Evolutionary conservation across 176 grass and related monocot species (phyloP).

Genomic region (Melocanna baccifera): DNA sequence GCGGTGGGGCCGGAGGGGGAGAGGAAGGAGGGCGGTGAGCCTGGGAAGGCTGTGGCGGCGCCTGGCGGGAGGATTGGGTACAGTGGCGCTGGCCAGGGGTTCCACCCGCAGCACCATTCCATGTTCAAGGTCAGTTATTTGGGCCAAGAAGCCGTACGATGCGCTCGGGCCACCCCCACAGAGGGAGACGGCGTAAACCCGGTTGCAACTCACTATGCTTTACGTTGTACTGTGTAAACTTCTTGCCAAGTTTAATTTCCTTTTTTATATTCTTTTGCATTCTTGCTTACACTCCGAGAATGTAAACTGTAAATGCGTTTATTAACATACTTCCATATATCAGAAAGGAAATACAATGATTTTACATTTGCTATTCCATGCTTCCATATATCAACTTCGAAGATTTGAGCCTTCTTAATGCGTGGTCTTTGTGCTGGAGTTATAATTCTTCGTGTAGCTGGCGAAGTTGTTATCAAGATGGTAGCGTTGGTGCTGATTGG

Average conservation of each 20-base stretch:
- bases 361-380: constrained; percentile 21
- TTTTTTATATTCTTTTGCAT: constrained; percentile 23
- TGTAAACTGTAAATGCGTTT: constrained; percentile 61
- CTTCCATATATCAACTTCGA: constrained; percentile 23
- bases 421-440: not conserved
- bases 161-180: constrained; percentile 47
- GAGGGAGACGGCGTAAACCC: constrained; percentile 44
- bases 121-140: constrained; percentile 94
- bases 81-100: constrained; percentile 61
- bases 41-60: constrained; percentile 38
- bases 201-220: constrained; percentile 56
- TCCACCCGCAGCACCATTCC: constrained; percentile 85
- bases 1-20: constrained; percentile 50
- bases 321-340: too few relatives aligned
- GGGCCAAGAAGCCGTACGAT: constrained; percentile 49
- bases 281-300: constrained; percentile 21
- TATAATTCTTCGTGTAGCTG: constrained; percentile 2
- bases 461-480: constrained; percentile 2
- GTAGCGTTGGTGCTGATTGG: constrained; percentile 1
- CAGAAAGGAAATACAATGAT: constrained; percentile 29
- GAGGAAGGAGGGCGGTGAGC: constrained; percentile 61
- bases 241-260: constrained; percentile 32
- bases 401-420: not conserved
- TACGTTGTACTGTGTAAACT: constrained; percentile 56
- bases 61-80: constrained; percentile 61